Evolutionary conservation across 176 grass and related monocot genomes (phyloP).

Genomic region (Aegilops speltoides): DNA sequence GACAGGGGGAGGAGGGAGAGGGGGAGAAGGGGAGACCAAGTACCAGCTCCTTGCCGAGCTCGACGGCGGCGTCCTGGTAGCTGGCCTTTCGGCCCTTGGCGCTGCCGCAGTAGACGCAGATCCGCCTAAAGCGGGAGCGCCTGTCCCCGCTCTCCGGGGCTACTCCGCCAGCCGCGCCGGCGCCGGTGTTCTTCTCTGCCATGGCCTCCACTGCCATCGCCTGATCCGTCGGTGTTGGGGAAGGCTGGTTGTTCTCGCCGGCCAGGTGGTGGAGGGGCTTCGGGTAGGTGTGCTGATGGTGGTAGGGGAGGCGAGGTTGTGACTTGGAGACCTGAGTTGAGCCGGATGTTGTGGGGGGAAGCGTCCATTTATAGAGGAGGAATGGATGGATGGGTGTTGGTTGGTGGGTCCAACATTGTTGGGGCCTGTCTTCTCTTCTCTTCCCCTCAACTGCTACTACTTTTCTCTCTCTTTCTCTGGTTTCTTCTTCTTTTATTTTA

Average conservation of each 20-base stretch:
- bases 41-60: conserved; percentile 91
- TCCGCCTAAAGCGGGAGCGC: conserved; percentile 67
- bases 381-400: neutral
- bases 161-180: neutral
- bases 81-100: conserved; percentile 69
- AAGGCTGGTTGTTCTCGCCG: neutral
- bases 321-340: conserved; percentile 7
- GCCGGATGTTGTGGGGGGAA: conserved; percentile 5
- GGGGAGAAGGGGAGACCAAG: neutral
- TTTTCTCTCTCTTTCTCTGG: too few relatives aligned
- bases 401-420: conserved; percentile 45
- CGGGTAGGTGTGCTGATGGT: conserved; percentile 19
- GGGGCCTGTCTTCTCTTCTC: neutral
- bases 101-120: conserved; percentile 98
- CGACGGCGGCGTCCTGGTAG: conserved; percentile 83
- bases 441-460: neutral
- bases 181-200: conserved; percentile 8
- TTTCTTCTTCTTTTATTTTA: neutral
- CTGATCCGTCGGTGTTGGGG: neutral
- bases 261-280: neutral
- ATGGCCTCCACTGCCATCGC: conserved; percentile 33
- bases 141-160: conserved; percentile 26
- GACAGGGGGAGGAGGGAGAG: conserved; percentile 7
- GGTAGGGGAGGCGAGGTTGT: neutral
- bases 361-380: conserved; percentile 41